Base-by-base conservation (phyloP, 768 basidiomycete species). In the Terana coerulea region DNA sequence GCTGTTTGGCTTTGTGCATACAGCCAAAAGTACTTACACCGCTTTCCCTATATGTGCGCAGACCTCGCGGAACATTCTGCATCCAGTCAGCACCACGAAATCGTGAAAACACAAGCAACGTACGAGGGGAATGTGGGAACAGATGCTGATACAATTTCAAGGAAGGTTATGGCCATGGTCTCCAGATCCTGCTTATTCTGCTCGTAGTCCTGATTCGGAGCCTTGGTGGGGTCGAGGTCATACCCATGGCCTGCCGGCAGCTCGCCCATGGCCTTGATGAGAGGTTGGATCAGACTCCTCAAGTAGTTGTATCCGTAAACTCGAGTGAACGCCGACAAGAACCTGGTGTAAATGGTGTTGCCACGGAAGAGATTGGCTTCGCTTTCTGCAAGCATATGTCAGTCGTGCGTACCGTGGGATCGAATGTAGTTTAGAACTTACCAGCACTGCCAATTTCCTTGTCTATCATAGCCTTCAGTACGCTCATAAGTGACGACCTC, bases 221-320 rank as follows among this genome's bases (percentile, higher is more conserved):
- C 79, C 68, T 67, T 81, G 44, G 71, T 66, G 44, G 91, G 87
- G 66, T 95, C 90, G 29, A 95, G 70, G 53, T 91, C 87, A 63
- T 88, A 93, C 1, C 81, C 80, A 50, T 81, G 81, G 9, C 85
- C 90, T 6, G 80, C 64, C 2, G 91, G 89, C 67, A 89, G 77
- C 5, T 79, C 72, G 5, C 76, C 68, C 78, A 97, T 88, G 19
- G 79, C 80, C 57, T 84, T 78, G 56, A 97, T 76, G 26, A 95
- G 73, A 3, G 92, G 91, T 36, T 78, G 72, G 40, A 95, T 78
- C 21, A 95, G 75, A 39, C 77, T 80, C 17, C 93, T 79, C n/a
- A 97, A 73, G 66, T 95, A 97, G 51, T 85, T 84, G 66, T 95
- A 97, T 3, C 94, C 95, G 54, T 94, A 91, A n/a, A 88, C 81